Percentiles rank a stretch among this genome's conserved stretches.
Conservation (phyloP, 2,329 filamentous ascomycete species). For the Trichophyton equinum region DNA sequence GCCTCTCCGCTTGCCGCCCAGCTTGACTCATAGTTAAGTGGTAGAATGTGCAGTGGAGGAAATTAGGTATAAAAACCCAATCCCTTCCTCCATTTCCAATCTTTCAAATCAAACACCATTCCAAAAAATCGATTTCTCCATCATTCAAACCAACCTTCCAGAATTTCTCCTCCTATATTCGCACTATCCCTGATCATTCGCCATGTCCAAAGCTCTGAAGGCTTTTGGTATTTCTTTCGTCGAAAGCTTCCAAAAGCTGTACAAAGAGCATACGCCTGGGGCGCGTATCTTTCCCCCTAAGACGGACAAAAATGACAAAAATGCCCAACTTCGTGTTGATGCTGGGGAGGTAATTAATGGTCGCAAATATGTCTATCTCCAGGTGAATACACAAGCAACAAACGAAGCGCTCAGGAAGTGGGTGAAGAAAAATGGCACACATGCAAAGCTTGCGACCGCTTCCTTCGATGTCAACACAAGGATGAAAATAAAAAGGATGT, state of each 20-base stretch:
- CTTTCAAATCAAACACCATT: too few species aligned
- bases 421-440: not conserved
- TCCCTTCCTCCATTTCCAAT: not conserved
- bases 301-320: constrained; percentile 3
- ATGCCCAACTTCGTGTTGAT: constrained; percentile 4
- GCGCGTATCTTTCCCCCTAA: constrained; percentile 4
- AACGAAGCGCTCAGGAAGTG: not conserved
- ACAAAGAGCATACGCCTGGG: not conserved
- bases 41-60: not conserved
- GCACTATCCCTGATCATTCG: not conserved
- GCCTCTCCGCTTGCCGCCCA: too few species aligned
- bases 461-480: not conserved
- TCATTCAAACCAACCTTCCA: not conserved
- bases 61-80: not conserved
- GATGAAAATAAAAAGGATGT: too few species aligned
- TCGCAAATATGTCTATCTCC: constrained; percentile 4
- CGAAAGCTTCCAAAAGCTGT: not conserved
- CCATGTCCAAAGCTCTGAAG: not conserved
- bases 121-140: not conserved
- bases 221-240: too few species aligned
- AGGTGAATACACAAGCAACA: constrained; percentile 2
- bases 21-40: too few species aligned
- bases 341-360: constrained; percentile 6
- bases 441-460: not conserved
- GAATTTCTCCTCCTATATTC: not conserved